Base-by-base conservation (phyloP, 2,329 filamentous ascomycete species). In the Cercospora janseana region DNA sequence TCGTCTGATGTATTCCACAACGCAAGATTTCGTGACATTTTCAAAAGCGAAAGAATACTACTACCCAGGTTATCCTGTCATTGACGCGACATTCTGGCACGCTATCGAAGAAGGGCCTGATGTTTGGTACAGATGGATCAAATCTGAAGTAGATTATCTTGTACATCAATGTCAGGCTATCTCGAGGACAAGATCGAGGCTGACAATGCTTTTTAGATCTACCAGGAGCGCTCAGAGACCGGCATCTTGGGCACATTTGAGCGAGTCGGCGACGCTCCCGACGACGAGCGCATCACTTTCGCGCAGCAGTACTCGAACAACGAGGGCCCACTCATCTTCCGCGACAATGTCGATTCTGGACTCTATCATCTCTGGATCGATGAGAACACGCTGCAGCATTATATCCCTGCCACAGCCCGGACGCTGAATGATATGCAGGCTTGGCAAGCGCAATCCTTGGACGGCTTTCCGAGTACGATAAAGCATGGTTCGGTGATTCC, bases 291-390 rank as follows among this genome's bases (percentile, higher is more conserved):
- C 9, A 56, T 56, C 23, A 35, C 26, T 6, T 58, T 58, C 35
- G 56, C 56, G 1, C 12, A 37, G 15, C 47, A 56, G 23, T 56
- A 56, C 26, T 45, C 20, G 10, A 56, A 54, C 24, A 58, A 56
- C 8, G 56, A 56, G 44, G 53, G 54, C 12, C 47, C 54, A 20
- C 21, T 55, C 7, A 49, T 58, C 29, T 56, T 58, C 32, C 47
- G 43, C n/a, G 54, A 58, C 18, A 58, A 58, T 29, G 42, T 56
- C 42, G 51, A 56, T 37, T 23, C 42, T 6, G 54, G 48, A 9
- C 54, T 56, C 6, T 56, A 52, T 35, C 56, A 58, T 20, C 23
- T 56, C 4, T 56, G 54, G 54, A 54, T 56, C 26, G 56, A 58
- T 28, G 51, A 56, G 48, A 58, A 56, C 23, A 49, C 51, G 6